Evolutionary conservation across 83 land plant species (phyloP), one percentile per base, ranked within the genome.

Genomic region (Diphasiastrum complanatum): DNA sequence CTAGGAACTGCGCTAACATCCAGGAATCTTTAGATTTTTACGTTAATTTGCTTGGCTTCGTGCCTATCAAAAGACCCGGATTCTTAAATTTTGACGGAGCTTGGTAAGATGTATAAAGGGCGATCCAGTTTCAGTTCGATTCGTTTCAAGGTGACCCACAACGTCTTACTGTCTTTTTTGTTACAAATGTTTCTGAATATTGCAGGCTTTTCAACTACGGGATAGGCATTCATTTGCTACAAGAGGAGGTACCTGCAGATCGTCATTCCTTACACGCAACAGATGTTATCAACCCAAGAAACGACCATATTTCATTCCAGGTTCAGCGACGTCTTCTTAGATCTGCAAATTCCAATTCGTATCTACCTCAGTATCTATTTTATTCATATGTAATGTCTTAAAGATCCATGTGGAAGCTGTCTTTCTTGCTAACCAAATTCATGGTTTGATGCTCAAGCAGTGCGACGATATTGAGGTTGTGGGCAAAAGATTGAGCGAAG

Each of bases 301-400:
- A 83, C 46, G 86, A 85, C 35, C 95, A 87, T 61, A 81, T 87
- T 25, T 87, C 89, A 2, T 87, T 87, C 43, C 95, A 87, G 89
- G 95, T 84, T 29, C 5, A 10, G 16, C 23, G 5, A 18, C 4
- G 51, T 18, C 5, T 18, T 16, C 19, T 18, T 4, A 8, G n/a
- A 5, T 47, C 19, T 5, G n/a, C n/a, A n/a, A n/a, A n/a, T n/a
- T n/a, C n/a, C n/a, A n/a, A n/a, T n/a, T n/a, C n/a, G n/a, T n/a
- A n/a, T n/a, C n/a, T n/a, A n/a, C n/a, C n/a, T n/a, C n/a, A n/a
- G n/a, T n/a, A n/a, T n/a, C n/a, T n/a, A n/a, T n/a, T n/a, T n/a
- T n/a, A n/a, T n/a, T n/a, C n/a, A n/a, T n/a, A n/a, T n/a, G n/a
- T n/a, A n/a, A n/a, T n/a, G n/a, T n/a, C n/a, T n/a, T n/a, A n/a